These are phyloP conservation scores for Fusarium sp. DNA, from an alignment of 2,329 filamentous ascomycete genomes.

Conservation along the genomic window DNA sequence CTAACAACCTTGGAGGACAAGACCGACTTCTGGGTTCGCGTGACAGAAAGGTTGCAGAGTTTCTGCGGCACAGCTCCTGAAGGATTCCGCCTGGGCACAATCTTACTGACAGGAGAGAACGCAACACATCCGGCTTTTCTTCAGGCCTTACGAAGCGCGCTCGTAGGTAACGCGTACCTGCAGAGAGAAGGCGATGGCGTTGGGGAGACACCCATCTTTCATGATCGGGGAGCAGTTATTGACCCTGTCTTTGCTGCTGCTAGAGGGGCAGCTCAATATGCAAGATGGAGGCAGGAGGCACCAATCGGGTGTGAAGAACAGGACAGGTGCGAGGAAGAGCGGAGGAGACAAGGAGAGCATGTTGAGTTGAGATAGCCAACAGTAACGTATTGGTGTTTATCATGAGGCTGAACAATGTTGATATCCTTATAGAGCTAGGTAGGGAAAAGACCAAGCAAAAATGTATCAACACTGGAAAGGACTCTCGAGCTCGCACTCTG, in stretches of 20 bases:
- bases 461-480: not conserved
- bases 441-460: not conserved
- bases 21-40: not conserved
- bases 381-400: not conserved
- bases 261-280: not conserved
- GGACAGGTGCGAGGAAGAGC: not conserved
- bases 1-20: not conserved
- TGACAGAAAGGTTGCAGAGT: not conserved
- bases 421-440: not conserved
- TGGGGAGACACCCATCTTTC: accelerated
- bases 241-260: not conserved
- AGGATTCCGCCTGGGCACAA: not conserved
- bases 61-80: not conserved
- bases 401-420: not conserved
- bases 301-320: not conserved
- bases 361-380: not conserved
- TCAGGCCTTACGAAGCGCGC: not conserved
- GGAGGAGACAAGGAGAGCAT: not conserved
- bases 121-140: slow-evolving; percentile 9
- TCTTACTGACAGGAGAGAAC: slow-evolving; percentile 11
- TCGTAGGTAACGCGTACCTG: not conserved
- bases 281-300: not conserved
- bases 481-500: not conserved
- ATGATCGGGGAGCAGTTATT: not conserved
- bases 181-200: not conserved